Evolutionary conservation across 2,329 filamentous ascomycete genomes (phyloP).

Genomic region (Penicillium glabrum): DNA sequence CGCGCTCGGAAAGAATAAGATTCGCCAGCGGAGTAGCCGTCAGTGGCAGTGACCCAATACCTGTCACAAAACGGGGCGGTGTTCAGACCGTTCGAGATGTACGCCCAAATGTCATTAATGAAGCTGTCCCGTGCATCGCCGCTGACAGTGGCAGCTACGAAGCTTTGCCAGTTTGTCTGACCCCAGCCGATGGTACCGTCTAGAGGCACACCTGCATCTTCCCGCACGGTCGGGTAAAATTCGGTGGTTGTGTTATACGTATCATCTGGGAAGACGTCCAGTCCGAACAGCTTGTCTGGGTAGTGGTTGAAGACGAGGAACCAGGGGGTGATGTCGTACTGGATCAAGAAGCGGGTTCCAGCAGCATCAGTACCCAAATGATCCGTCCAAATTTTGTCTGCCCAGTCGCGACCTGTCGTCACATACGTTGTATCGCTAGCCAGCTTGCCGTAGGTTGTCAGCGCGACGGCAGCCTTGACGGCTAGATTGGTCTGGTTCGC

Average conservation of each 20-base stretch:
- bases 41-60: slow-evolving; percentile 30
- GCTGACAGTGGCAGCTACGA: slow-evolving; percentile 29
- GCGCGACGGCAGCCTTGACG: slow-evolving; percentile 43
- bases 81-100: slow-evolving; percentile 36
- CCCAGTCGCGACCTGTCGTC: slow-evolving; percentile 30
- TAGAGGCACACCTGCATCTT: slow-evolving; percentile 33
- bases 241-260: slow-evolving; percentile 33
- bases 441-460: slow-evolving; percentile 31
- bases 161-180: slow-evolving; percentile 42
- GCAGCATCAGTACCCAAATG: slow-evolving; percentile 30
- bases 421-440: slow-evolving; percentile 35
- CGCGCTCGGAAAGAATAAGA: slow-evolving; percentile 30
- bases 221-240: slow-evolving; percentile 35
- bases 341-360: slow-evolving; percentile 36
- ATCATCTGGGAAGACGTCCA: slow-evolving; percentile 34
- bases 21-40: slow-evolving; percentile 20
- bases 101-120: slow-evolving; percentile 34
- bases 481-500: slow-evolving; percentile 45
- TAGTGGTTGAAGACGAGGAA: slow-evolving; percentile 39
- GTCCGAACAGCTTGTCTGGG: slow-evolving; percentile 34
- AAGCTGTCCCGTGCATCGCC: slow-evolving; percentile 23
- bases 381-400: slow-evolving; percentile 31
- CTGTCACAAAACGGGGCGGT: slow-evolving; percentile 38
- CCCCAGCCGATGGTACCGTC: slow-evolving; percentile 34
- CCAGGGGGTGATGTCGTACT: slow-evolving; percentile 31